These are phyloP conservation scores for Silene vulgaris DNA, from an alignment of 179 eudicot genomes.

Conservation along the genomic window DNA sequence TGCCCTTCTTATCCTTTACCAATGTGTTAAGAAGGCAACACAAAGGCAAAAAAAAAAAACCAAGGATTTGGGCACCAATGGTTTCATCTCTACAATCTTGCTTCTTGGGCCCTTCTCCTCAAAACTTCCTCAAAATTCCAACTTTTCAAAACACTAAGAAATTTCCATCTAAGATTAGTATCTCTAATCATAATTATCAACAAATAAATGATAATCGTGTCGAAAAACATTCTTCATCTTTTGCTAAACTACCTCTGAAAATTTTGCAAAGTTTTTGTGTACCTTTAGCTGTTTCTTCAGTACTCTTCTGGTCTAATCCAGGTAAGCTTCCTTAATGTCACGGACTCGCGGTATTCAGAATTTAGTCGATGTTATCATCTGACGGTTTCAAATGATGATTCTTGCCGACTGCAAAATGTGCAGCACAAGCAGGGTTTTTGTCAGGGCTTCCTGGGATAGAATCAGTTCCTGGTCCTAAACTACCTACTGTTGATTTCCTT, in stretches of 20 bases:
- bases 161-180: slow-evolving; percentile 9
- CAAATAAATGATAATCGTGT: background rate
- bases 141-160: background rate
- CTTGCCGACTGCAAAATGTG: slow-evolving; percentile 11
- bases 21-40: background rate
- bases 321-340: slow-evolving; percentile 15
- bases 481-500: slow-evolving; percentile 74
- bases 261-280: slow-evolving; percentile 21
- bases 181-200: slow-evolving; percentile 1
- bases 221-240: background rate
- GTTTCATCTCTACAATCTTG: slow-evolving; percentile 27
- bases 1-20: slow-evolving; percentile 16
- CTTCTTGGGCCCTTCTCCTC: slow-evolving; percentile 21
- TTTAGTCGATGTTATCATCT: no score
- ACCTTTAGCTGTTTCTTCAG: slow-evolving; percentile 29
- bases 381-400: background rate
- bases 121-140: no score
- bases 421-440: slow-evolving; percentile 85
- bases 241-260: slow-evolving; percentile 4
- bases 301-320: slow-evolving; percentile 30
- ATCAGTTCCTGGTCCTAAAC: slow-evolving; percentile 84
- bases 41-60: background rate
- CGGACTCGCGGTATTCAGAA: no score
- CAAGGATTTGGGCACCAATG: slow-evolving; percentile 19
- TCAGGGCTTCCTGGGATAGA: slow-evolving; percentile 81